Percentiles rank a stretch among this genome's conserved stretches.
These are phyloP conservation scores for Nemania sp. DNA, from an alignment of 2,329 filamentous ascomycete genomes.

Conservation along the genomic window DNA sequence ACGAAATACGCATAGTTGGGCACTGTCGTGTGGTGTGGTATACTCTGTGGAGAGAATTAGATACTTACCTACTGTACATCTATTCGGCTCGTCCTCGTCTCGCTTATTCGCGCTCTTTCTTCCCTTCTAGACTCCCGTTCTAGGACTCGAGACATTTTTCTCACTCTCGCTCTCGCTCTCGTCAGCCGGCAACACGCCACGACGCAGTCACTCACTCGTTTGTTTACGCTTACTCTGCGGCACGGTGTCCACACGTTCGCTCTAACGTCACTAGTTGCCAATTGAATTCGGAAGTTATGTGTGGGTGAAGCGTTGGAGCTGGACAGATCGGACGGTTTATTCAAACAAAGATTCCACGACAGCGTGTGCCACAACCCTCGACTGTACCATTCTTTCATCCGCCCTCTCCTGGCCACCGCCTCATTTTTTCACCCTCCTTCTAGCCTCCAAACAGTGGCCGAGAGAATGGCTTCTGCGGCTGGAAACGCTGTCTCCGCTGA, in stretches of 20 bases:
- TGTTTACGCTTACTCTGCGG: constrained; percentile 1
- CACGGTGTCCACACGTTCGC: background rate
- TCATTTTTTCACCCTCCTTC: too few relatives aligned
- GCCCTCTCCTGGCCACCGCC: too few relatives aligned
- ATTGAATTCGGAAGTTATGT: constrained; percentile 8
- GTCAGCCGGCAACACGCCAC: constrained; percentile 1
- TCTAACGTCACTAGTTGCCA: background rate
- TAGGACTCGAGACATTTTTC: too few relatives aligned
- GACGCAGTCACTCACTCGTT: constrained; percentile 17
- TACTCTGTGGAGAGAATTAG: background rate
- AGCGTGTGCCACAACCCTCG: background rate
- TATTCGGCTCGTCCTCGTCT: background rate
- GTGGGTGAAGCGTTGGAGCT: background rate
- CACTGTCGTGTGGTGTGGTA: too few relatives aligned
- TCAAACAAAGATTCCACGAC: constrained; percentile 4
- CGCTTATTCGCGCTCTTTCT: background rate
- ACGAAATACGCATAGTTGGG: too few relatives aligned
- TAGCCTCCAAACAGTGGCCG: too few relatives aligned
- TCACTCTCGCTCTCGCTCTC: constrained; percentile 5
- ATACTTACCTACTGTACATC: background rate
- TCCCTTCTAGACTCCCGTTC: too few relatives aligned
- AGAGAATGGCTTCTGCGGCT: constrained; percentile 16
- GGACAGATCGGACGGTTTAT: background rate
- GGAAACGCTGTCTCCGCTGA: constrained; percentile 12
- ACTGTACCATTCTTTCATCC: background rate